phyloP scores from a whole-genome alignment of 306 rosid genomes.

The Lathyrus aphaca region DNA sequence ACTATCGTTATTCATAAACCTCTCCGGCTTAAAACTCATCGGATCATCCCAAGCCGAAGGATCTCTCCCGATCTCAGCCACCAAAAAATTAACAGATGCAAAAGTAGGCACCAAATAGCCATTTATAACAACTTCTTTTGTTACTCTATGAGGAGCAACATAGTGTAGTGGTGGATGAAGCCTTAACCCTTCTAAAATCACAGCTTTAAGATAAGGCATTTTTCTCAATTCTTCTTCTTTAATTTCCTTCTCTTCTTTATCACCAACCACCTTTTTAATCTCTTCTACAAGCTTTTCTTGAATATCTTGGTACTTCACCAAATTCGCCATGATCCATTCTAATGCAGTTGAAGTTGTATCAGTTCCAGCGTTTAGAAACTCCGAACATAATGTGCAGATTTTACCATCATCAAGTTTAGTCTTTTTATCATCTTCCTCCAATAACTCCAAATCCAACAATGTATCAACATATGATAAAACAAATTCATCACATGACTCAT shows the following conservation, averaged over 20 bases:
- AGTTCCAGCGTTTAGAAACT: slow-evolving; percentile 50
- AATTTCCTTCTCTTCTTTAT: slow-evolving; percentile 33
- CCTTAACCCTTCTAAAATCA: slow-evolving; percentile 51
- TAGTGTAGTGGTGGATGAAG: slow-evolving; percentile 51
- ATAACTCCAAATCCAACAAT: slow-evolving; percentile 42
- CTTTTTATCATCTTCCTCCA: slow-evolving; percentile 33
- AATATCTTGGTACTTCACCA: slow-evolving; percentile 42
- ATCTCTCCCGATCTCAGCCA: slow-evolving; percentile 33
- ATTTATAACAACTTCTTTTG: slow-evolving; percentile 42
- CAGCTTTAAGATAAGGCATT: slow-evolving; percentile 49
- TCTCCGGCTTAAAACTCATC: slow-evolving; percentile 45
- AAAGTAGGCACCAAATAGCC: slow-evolving; percentile 46
- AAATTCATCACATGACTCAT: slow-evolving; percentile 17
- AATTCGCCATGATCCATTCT: slow-evolving; percentile 57
- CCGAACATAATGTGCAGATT: slow-evolving; percentile 47
- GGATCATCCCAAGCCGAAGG: slow-evolving; percentile 52
- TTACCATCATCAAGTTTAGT: slow-evolving; percentile 41
- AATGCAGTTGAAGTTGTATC: slow-evolving; percentile 53
- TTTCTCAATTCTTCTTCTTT: slow-evolving; percentile 45
- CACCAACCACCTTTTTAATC: slow-evolving; percentile 43
- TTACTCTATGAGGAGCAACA: slow-evolving; percentile 51
- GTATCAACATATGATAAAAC: slow-evolving; percentile 48
- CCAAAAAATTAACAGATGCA: slow-evolving; percentile 49
- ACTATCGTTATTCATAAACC: slow-evolving; percentile 36
- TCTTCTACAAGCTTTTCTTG: slow-evolving; percentile 45